Conservation (phyloP, 106 monocot genomes). For the Apostasia ramifera region DNA sequence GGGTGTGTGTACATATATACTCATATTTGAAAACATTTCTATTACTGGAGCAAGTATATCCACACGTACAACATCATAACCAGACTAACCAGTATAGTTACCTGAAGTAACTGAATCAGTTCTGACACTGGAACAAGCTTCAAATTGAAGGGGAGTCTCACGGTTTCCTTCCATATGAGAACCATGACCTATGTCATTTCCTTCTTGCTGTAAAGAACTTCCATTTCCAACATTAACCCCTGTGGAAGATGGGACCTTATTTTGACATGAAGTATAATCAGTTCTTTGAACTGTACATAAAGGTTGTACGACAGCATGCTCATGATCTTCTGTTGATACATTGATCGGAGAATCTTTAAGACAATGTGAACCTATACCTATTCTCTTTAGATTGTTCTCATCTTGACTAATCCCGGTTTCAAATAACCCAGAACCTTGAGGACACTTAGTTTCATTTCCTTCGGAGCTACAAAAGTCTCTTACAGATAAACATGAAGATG, state of each 20-base stretch:
- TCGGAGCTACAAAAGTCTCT: neutral
- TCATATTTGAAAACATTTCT: too few species aligned
- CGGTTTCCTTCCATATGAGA: neutral
- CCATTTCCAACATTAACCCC: slow-evolving; percentile 1
- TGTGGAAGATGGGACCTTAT: neutral
- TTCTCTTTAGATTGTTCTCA: neutral
- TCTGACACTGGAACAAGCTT: neutral
- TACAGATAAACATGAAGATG: neutral
- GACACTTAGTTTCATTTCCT: neutral
- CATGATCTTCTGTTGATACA: neutral
- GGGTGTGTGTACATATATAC: too few species aligned
- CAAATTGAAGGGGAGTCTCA: neutral
- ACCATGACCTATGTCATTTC: neutral
- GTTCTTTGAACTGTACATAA: neutral
- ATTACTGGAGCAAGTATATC: too few species aligned
- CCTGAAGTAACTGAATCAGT: neutral
- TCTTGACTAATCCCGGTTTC: neutral
- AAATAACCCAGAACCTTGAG: neutral
- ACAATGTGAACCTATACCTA: neutral
- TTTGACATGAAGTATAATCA: neutral
- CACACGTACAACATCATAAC: too few species aligned
- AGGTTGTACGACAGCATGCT: slow-evolving; percentile 1
- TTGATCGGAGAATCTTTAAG: neutral
- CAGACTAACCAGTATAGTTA: neutral
- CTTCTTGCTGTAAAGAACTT: neutral